Base-by-base conservation (phyloP, 306 rosid genomes). In the Cucumis hystrix region DNA sequence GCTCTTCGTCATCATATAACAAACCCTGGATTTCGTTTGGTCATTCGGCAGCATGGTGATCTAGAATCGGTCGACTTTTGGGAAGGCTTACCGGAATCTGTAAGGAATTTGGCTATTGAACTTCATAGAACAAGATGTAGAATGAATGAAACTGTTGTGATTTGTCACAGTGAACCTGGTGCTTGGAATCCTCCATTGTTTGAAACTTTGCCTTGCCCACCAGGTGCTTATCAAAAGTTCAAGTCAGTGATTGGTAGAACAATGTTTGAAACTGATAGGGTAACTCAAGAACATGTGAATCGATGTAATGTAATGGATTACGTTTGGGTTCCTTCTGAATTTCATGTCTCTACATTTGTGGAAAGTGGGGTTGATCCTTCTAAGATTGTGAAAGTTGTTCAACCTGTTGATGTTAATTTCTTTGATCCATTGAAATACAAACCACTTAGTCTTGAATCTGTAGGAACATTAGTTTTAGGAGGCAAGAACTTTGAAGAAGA, bases 311-410 rank as follows among this genome's bases (percentile, higher is more conserved):
- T 18, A 35, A 91, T 93, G 97, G 88, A 93, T 79, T 87, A 85
- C 81, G 91, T 93, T 75, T 91, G 98, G 98, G 98, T 93, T 74
- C 98, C 98, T 61, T 89, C 95, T 16, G 87, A 88, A 16, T 93
- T 89, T 80, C 97, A 88, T 59, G 86, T 68, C n/a, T 83, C 87
- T 41, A 89, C 89, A 7, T 91, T 91, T 77, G 72, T 81, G 16
- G 58, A 86, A 81, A 93, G 97, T 77, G 97, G 98, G 80, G 93
- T 91, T 87, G 86, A 89, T 83, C 83, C 93, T 79, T 83, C 87
- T 40, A 93, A 91, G 85, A 82, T 93, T 51, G 96, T 87, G 79
- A 93, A 93, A 80, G 83, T 91, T 79, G 91, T 91, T 75, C 98
- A 93, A 77, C 93, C 95, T 78, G 80, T 93, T 78, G 98, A 93